phyloP scores from a whole-genome alignment of 2,329 filamentous ascomycete species.

The Neofusicoccum umdonicola region DNA sequence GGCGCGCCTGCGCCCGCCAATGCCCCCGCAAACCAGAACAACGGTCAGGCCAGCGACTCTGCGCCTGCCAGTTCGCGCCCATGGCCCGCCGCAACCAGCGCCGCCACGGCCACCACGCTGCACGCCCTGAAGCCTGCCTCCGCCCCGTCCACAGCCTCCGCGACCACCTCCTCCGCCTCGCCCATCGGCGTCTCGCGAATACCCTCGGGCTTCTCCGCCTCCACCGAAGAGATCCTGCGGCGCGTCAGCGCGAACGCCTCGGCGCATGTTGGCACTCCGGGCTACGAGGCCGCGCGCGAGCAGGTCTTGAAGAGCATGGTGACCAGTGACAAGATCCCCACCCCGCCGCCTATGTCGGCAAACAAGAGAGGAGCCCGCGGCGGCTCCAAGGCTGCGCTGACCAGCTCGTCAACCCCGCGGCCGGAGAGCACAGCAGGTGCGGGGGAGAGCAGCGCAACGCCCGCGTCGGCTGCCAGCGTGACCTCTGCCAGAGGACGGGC shows the following conservation, averaged over 20 bases:
- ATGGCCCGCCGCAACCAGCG: constrained; percentile 9
- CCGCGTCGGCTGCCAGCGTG: constrained; percentile 22
- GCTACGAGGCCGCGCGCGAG: constrained; percentile 47
- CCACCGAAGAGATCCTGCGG: constrained; percentile 43
- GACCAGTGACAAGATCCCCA: constrained; percentile 43
- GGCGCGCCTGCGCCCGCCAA: constrained; percentile 12
- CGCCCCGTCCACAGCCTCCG: background rate
- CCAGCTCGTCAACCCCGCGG: constrained; percentile 32
- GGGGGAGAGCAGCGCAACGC: constrained; percentile 19
- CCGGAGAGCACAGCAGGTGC: constrained; percentile 31
- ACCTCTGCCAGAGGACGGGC: constrained; percentile 35
- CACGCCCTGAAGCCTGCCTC: constrained; percentile 3
- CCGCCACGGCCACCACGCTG: background rate
- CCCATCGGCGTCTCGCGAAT: background rate
- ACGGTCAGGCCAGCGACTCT: constrained; percentile 10
- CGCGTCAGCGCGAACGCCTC: constrained; percentile 35
- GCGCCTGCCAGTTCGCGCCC: background rate
- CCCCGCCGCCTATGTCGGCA: constrained; percentile 33
- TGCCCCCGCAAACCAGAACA: constrained; percentile 5
- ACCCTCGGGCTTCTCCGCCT: constrained; percentile 31
- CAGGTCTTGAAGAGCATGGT: constrained; percentile 46
- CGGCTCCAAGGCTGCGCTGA: background rate
- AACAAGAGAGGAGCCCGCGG: constrained; percentile 33
- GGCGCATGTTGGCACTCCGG: constrained; percentile 34
- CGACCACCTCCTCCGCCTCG: background rate